These are phyloP conservation scores for Alternaria sp. DNA, from an alignment of 2,329 filamentous ascomycete species.

Conservation along the genomic window DNA sequence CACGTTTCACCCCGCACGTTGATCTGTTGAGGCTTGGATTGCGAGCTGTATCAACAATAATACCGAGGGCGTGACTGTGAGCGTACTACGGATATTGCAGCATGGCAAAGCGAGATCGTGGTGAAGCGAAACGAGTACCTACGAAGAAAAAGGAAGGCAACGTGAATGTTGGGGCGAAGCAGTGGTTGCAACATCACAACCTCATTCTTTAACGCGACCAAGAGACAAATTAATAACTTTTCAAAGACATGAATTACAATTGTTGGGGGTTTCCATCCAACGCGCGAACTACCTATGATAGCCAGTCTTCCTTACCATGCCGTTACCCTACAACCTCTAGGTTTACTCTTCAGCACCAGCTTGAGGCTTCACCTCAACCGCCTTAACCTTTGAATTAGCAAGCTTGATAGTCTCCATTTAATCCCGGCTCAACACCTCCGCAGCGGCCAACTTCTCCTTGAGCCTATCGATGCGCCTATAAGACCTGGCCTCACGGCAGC, in stretches of 20 bases:
- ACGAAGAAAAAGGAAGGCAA: not conserved
- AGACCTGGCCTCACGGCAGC: not conserved
- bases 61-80: conserved; percentile 3
- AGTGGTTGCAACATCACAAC: not conserved
- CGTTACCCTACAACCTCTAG: not conserved
- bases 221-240: not conserved
- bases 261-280: not conserved
- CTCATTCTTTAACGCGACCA: not conserved
- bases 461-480: not conserved
- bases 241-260: too few species aligned
- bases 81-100: conserved; percentile 3
- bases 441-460: not conserved
- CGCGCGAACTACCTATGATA: not conserved
- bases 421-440: not conserved
- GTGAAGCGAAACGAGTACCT: not conserved
- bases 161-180: not conserved
- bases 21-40: not conserved
- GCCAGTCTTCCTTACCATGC: not conserved
- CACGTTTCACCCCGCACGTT: not conserved
- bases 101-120: not conserved
- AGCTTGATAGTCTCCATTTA: not conserved
- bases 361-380: not conserved
- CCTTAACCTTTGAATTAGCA: conserved; percentile 1
- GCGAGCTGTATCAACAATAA: not conserved
- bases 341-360: not conserved